These are phyloP conservation scores for Glycyrrhiza uralensis DNA, from an alignment of 306 rosid species.

Conservation along the genomic window DNA sequence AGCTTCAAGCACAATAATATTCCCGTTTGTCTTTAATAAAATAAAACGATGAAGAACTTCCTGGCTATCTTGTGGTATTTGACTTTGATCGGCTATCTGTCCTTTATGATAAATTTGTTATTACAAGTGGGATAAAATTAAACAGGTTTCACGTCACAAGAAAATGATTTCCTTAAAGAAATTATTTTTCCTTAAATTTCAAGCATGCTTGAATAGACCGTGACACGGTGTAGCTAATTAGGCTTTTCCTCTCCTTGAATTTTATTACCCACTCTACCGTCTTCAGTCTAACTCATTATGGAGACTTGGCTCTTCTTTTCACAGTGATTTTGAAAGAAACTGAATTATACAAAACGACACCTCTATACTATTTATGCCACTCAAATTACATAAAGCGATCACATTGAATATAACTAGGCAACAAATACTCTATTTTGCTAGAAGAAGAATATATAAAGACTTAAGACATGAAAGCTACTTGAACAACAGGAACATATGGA, in stretches of 20 bases:
- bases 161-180: background rate
- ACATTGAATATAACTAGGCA: conserved; percentile 12
- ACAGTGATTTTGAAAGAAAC: background rate
- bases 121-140: conserved; percentile 20
- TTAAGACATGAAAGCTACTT: conserved; percentile 11
- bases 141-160: conserved; percentile 4
- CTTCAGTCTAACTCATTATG: background rate
- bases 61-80: background rate
- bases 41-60: background rate
- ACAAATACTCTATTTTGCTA: conserved; percentile 1
- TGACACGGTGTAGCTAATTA: conserved; percentile 27
- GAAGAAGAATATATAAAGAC: background rate
- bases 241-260: conserved; percentile 2
- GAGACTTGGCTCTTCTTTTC: background rate
- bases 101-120: conserved; percentile 26
- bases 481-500: conserved; percentile 7
- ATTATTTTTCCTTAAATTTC: background rate
- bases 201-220: conserved; percentile 34
- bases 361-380: background rate
- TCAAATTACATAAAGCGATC: background rate
- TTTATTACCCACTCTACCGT: conserved; percentile 21
- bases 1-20: background rate
- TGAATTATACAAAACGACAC: background rate
- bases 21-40: background rate
- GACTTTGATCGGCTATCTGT: conserved; percentile 27